Base-by-base conservation (phyloP, 306 rosid genomes). In the Lablab purpureus region DNA sequence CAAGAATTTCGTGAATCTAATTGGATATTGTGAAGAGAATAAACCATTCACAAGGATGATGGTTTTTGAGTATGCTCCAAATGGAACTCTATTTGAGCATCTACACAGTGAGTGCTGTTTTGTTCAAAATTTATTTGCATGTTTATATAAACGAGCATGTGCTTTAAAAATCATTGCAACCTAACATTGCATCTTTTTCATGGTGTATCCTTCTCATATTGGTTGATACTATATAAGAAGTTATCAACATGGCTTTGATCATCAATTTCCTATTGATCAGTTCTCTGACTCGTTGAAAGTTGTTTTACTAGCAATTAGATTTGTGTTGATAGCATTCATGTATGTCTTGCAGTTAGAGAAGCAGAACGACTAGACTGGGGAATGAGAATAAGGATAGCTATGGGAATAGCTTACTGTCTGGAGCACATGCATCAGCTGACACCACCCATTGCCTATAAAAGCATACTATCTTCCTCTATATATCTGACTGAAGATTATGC, bases 61-160 rank as follows among this genome's bases (percentile, higher is more conserved):
- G 96, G 97, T 95, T 75, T 95, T 92, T 76, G 99, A 95, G 84
- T 95, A 95, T 71, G 98, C 98, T 80, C 98, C 98, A 54, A 95
- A 95, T 71, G 99, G 99, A 86, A 90, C 99, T 0, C 88, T 95
- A 47, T 92, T 87, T 71, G 99, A 95, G 83, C 97, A 95, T 85
- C 83, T 95, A 80, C 98, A 95, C 74, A 69, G 99, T 95, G 55
- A 89, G 99, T 85, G 47, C 13, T 17, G 8, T 40, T 64, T 65
- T 50, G n/a, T 71, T 43, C 36, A 27, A 78, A 79, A 15, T 56
- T 65, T 59, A 18, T 28, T 62, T 49, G 22, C 60, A 69, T 18
- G 36, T 22, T 32, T 75, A 67, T 45, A 21, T 45, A 25, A 3
- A 37, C 0, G 1, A 59, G 52, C 73, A 32, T 59, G 13, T 12